phyloP scores from a whole-genome alignment of 495 filamentous ascomycete species.

The Hypoxylon lienhwacheense region DNA sequence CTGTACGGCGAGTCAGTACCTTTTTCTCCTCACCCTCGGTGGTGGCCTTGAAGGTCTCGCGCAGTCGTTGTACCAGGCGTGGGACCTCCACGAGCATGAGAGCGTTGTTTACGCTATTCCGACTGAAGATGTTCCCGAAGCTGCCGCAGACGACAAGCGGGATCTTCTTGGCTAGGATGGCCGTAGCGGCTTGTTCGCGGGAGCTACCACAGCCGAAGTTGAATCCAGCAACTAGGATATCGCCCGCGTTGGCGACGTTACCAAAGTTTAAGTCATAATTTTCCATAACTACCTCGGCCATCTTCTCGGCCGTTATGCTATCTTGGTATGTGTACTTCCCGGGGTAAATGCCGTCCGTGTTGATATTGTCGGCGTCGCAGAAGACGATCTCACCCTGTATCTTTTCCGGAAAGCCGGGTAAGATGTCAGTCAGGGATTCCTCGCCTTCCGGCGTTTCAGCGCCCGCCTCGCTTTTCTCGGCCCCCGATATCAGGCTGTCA shows the following conservation, averaged over 20 bases:
- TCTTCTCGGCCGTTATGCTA: constrained; percentile 69
- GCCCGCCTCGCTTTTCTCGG: neutral
- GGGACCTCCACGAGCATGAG: constrained; percentile 84
- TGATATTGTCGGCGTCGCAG: constrained; percentile 72
- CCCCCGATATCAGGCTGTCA: constrained; percentile 58
- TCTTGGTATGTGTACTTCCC: constrained; percentile 92
- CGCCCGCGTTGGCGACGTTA: constrained; percentile 59
- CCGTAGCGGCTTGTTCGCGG: constrained; percentile 83
- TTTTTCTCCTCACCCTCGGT: constrained; percentile 47
- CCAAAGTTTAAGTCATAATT: constrained; percentile 83
- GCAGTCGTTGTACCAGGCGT: constrained; percentile 65
- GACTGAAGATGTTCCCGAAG: constrained; percentile 85
- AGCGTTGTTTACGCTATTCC: constrained; percentile 93
- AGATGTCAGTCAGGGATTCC: constrained; percentile 57
- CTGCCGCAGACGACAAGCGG: constrained; percentile 81
- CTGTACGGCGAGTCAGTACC: constrained; percentile 75
- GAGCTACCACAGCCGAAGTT: constrained; percentile 88
- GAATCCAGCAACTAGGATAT: constrained; percentile 84
- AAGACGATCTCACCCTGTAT: constrained; percentile 70
- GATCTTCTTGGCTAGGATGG: constrained; percentile 83
- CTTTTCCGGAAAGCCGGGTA: constrained; percentile 69
- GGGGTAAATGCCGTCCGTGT: constrained; percentile 85
- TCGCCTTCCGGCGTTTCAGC: constrained; percentile 43
- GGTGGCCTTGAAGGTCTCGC: constrained; percentile 58
- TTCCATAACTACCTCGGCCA: constrained; percentile 88